These are phyloP conservation scores for Pseudozyma thailandica DNA, from an alignment of 1,284 basidiomycete species.

Conservation along the genomic window DNA sequence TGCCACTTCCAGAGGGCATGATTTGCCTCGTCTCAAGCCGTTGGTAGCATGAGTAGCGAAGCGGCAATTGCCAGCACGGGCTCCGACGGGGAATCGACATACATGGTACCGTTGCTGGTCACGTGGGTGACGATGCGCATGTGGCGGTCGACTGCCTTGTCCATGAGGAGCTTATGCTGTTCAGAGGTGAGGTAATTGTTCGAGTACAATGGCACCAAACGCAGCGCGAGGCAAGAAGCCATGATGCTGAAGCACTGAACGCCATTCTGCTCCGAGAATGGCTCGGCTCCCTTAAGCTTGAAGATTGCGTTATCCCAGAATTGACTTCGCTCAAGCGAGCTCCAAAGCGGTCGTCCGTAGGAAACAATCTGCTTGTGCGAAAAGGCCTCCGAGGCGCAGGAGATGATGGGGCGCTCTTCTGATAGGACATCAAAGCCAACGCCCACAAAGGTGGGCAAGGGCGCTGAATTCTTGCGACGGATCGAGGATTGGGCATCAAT, in stretches of 20 bases:
- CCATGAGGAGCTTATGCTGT: neutral
- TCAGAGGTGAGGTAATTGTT: neutral
- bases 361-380: neutral
- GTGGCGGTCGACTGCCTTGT: slow-evolving; percentile 7
- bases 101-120: neutral
- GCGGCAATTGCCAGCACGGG: slow-evolving; percentile 17
- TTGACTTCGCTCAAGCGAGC: neutral
- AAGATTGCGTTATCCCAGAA: slow-evolving; percentile 7
- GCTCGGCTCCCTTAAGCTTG: slow-evolving; percentile 1
- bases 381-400: neutral
- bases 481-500: neutral
- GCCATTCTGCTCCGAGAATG: neutral
- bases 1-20: no score
- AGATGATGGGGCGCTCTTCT: neutral
- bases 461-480: neutral
- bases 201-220: neutral
- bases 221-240: slow-evolving; percentile 7
- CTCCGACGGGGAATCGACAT: slow-evolving; percentile 2
- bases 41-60: slow-evolving; percentile 10
- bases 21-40: neutral
- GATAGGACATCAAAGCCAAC: slow-evolving; percentile 1
- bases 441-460: slow-evolving; percentile 2
- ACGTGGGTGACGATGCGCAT: slow-evolving; percentile 7
- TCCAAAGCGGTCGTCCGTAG: slow-evolving; percentile 16
- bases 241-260: slow-evolving; percentile 11